Base-by-base conservation (phyloP, 2,329 filamentous ascomycete genomes). In the Hypocrella siamensis region DNA sequence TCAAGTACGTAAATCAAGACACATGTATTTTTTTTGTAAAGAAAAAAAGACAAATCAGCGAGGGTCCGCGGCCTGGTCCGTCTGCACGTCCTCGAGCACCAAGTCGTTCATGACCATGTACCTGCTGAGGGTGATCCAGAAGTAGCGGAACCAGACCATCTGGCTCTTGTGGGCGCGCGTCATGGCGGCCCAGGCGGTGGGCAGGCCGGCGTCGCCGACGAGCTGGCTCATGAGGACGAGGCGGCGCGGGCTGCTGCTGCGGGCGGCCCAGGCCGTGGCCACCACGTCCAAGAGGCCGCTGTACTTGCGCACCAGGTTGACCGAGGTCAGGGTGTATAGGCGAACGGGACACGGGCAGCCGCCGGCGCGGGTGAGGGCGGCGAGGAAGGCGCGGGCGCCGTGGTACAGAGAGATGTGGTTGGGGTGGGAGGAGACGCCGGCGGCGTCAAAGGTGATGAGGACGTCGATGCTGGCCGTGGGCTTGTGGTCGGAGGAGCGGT, bases 71-170 rank as follows among this genome's bases (percentile, higher is more conserved):
- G n/a, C n/a, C n/a, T n/a, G n/a, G n/a, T n/a, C n/a, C n/a, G n/a
- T n/a, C n/a, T n/a, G n/a, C n/a, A 51, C 45, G 36, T 56, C 57
- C 40, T 69, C 66, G 19, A 70, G 51, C 47, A 63, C 68, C 55
- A 98, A 51, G 52, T 96, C 86, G 55, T 98, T 98, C 19, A 96
- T 70, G 35, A 85, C 70, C 90, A 98, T 96, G 57, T 96, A 98
- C 38, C 90, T 67, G 46, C 85, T 90, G 35, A 93, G 52, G 0
- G 72, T 67, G 48, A 98, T 93, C 85, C 86, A 98, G 3, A 85
- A 83, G 70, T 85, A 96, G 6, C 90, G 73, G 51, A 96, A 98
- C 90, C 90, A 98, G 24, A 82, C 73, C 90, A 98, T 98, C 66
- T 98, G 90, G 54, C 85, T 94, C 57, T 75, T 65, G 60, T 98